These are phyloP conservation scores for Fusarium liriodendri DNA, from an alignment of 2,329 filamentous ascomycete species.

Conservation along the genomic window DNA sequence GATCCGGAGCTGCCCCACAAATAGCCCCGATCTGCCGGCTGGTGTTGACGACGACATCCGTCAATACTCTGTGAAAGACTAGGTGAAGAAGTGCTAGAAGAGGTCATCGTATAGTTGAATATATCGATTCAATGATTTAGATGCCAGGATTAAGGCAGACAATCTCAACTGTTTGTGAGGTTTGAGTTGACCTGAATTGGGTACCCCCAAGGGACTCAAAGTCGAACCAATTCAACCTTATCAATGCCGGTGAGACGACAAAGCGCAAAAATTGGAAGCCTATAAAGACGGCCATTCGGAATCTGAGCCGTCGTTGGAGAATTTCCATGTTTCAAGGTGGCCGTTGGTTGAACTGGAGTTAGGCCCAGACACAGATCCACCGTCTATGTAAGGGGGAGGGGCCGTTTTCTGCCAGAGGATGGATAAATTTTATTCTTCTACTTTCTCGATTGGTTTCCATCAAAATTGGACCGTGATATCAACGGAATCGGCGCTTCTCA, in stretches of 20 bases:
- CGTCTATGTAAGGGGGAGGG: background rate
- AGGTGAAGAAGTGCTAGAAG: background rate
- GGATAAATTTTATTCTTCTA: background rate
- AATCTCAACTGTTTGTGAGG: background rate
- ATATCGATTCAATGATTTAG: background rate
- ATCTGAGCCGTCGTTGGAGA: background rate
- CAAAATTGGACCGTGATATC: background rate
- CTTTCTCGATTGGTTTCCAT: background rate
- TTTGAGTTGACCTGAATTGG: background rate
- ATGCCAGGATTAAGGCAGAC: background rate
- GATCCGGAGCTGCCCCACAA: constrained; percentile 21
- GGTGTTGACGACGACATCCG: background rate
- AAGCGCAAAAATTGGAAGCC: background rate
- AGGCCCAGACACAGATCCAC: background rate
- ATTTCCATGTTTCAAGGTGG: background rate
- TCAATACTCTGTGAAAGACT: background rate
- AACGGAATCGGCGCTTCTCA: background rate
- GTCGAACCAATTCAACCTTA: background rate
- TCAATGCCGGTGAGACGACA: background rate
- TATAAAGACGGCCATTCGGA: background rate
- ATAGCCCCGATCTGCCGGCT: constrained; percentile 1
- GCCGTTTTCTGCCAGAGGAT: background rate
- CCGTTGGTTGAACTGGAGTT: background rate
- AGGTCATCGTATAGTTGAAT: background rate
- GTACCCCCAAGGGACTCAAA: background rate